Conservation (phyloP, 768 basidiomycete species). For the Termitomyces sp. region DNA sequence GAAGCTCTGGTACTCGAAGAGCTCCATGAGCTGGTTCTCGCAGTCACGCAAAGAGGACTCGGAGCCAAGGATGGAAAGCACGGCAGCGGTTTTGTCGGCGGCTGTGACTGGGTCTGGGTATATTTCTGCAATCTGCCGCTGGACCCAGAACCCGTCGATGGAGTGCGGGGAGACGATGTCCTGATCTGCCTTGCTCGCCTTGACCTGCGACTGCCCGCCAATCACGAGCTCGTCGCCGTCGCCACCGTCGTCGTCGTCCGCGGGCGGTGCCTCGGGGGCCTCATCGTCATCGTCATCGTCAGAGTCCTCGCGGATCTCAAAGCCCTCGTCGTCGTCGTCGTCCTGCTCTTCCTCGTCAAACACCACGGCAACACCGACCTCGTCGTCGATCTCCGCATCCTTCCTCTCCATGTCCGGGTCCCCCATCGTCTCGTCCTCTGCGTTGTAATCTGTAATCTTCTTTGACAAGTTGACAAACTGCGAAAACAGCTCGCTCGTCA, state of each 20-base stretch:
- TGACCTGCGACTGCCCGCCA: constrained; percentile 54
- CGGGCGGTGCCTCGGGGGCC: constrained; percentile 33
- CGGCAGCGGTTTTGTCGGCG: constrained; percentile 82
- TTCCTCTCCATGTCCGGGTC: constrained; percentile 79
- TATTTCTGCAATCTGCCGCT: constrained; percentile 84
- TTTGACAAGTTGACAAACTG: constrained; percentile 82
- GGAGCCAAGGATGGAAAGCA: constrained; percentile 80
- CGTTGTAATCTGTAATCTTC: constrained; percentile 94
- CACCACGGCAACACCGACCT: constrained; percentile 95
- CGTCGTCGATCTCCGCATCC: constrained; percentile 91
- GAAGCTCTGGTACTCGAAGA: constrained; percentile 92
- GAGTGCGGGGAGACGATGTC: constrained; percentile 84
- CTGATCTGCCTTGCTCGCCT: constrained; percentile 57
- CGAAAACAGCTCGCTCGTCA: constrained; percentile 72
- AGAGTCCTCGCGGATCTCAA: constrained; percentile 77
- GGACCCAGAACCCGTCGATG: constrained; percentile 98
- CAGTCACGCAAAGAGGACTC: constrained; percentile 87
- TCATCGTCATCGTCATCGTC: constrained; percentile 66
- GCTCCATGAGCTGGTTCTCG: constrained; percentile 94
- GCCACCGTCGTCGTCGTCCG: constrained; percentile 38
- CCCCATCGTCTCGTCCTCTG: constrained; percentile 72
- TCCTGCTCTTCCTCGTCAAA: constrained; percentile 98
- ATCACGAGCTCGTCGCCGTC: constrained; percentile 73
- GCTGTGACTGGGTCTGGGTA: constrained; percentile 95
- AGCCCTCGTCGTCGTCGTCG: constrained; percentile 87